Conservation (phyloP, 169 alveolate species). For the Eimeria necatrix region DNA sequence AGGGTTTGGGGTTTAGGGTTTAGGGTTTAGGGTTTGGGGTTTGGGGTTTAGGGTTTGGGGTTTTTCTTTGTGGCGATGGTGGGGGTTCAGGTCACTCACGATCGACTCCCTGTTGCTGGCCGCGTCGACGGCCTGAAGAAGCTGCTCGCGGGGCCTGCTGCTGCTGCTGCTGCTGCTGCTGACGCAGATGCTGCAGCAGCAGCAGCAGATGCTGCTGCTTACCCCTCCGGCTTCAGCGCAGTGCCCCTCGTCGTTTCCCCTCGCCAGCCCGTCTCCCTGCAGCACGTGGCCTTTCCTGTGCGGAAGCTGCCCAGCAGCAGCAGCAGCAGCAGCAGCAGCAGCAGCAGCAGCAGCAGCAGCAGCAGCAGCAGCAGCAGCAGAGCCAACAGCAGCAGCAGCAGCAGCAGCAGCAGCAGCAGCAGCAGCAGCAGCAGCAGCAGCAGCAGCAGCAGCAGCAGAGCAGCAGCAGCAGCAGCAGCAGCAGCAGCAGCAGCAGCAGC, state of each 20-base stretch:
- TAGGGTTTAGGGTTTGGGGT: neutral
- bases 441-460: too few relatives aligned
- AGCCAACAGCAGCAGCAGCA: slow-evolving; percentile 6
- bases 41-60: slow-evolving; percentile 17
- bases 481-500: too few relatives aligned
- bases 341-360: slow-evolving; percentile 25
- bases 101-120: neutral
- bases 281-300: neutral
- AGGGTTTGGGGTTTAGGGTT: neutral
- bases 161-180: neutral
- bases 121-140: neutral
- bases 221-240: neutral
- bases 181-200: too few relatives aligned
- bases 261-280: slow-evolving; percentile 26
- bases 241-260: slow-evolving; percentile 13
- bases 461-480: too few relatives aligned
- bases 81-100: neutral
- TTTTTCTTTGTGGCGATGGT: neutral
- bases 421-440: too few relatives aligned
- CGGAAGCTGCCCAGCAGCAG: neutral
- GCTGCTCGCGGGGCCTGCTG: neutral
- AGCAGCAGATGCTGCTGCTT: neutral
- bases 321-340: slow-evolving; percentile 30
- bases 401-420: neutral
- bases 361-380: slow-evolving; percentile 30